Conservation (phyloP, 1,139 yeast genomes). For the Suhomyces ambrosiae region DNA sequence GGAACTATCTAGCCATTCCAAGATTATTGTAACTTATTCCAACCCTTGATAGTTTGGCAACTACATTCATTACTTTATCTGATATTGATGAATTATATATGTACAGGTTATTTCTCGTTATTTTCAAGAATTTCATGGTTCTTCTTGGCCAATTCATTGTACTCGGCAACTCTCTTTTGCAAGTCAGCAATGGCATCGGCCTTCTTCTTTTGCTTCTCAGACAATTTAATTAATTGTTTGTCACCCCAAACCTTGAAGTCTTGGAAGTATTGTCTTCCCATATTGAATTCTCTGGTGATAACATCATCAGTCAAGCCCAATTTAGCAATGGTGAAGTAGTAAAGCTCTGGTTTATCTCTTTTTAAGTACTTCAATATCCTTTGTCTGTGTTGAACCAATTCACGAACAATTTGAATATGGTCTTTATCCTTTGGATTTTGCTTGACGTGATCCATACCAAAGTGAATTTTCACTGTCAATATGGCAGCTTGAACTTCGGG, state of each 20-base stretch:
- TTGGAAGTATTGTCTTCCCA: slow-evolving; percentile 83
- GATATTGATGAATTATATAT: slow-evolving; percentile 1
- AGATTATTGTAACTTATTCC: too few relatives aligned
- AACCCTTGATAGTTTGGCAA: too few relatives aligned
- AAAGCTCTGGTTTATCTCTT: slow-evolving; percentile 73
- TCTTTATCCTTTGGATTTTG: slow-evolving; percentile 72
- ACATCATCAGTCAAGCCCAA: slow-evolving; percentile 84
- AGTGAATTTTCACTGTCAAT: slow-evolving; percentile 77
- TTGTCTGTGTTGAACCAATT: slow-evolving; percentile 88
- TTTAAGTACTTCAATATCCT: slow-evolving; percentile 78
- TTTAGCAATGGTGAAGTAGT: slow-evolving; percentile 83
- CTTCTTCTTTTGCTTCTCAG: slow-evolving; percentile 45
- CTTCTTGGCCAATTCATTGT: slow-evolving; percentile 44
- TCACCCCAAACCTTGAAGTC: slow-evolving; percentile 83
- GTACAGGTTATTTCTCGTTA: slow-evolving; percentile 9
- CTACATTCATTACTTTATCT: background rate
- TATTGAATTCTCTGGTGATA: slow-evolving; percentile 75
- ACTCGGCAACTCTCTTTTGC: slow-evolving; percentile 44
- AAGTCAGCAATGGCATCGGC: slow-evolving; percentile 35
- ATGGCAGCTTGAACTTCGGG: slow-evolving; percentile 96
- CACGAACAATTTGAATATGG: slow-evolving; percentile 70
- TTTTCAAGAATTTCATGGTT: slow-evolving; percentile 32
- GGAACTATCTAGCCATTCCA: too few relatives aligned
- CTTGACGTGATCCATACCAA: slow-evolving; percentile 74
- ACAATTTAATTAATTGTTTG: slow-evolving; percentile 44